Evolutionary conservation across 1,284 basidiomycete species (phyloP).

Genomic region (Malassezia brasiliensis): DNA sequence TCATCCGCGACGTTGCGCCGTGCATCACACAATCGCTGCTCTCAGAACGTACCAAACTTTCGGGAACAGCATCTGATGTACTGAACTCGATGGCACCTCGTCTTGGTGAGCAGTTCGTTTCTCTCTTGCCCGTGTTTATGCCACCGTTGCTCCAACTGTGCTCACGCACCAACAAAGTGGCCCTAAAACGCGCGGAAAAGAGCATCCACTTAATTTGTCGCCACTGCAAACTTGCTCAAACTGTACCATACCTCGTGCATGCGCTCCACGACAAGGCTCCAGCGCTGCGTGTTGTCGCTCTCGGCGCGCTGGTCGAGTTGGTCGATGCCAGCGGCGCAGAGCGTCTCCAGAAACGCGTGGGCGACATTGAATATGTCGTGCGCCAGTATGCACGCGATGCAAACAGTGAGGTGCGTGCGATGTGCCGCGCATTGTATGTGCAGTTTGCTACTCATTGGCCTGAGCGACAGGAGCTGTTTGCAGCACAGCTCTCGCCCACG

Average conservation of each 20-base stretch:
- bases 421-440: slow-evolving; percentile 50
- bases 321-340: slow-evolving; percentile 41
- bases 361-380: slow-evolving; percentile 49
- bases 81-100: slow-evolving; percentile 52
- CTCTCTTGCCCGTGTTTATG: slow-evolving; percentile 50
- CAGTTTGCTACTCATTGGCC: slow-evolving; percentile 50
- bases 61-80: slow-evolving; percentile 51
- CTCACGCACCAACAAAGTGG: slow-evolving; percentile 53
- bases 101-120: slow-evolving; percentile 47
- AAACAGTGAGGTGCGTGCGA: slow-evolving; percentile 51
- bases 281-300: slow-evolving; percentile 21
- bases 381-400: slow-evolving; percentile 51
- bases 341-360: slow-evolving; percentile 34
- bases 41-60: slow-evolving; percentile 52
- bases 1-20: slow-evolving; percentile 22
- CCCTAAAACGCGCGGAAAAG: slow-evolving; percentile 51
- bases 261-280: slow-evolving; percentile 50
- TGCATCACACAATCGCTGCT: slow-evolving; percentile 48
- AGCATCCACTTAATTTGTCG: slow-evolving; percentile 50
- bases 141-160: slow-evolving; percentile 51
- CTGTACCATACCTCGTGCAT: slow-evolving; percentile 47
- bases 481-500: not conserved
- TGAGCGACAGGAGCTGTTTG: slow-evolving; percentile 29
- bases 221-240: slow-evolving; percentile 48
- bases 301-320: slow-evolving; percentile 28